phyloP scores from a whole-genome alignment of 805 yeast species.

The Grigorovia humatica region DNA sequence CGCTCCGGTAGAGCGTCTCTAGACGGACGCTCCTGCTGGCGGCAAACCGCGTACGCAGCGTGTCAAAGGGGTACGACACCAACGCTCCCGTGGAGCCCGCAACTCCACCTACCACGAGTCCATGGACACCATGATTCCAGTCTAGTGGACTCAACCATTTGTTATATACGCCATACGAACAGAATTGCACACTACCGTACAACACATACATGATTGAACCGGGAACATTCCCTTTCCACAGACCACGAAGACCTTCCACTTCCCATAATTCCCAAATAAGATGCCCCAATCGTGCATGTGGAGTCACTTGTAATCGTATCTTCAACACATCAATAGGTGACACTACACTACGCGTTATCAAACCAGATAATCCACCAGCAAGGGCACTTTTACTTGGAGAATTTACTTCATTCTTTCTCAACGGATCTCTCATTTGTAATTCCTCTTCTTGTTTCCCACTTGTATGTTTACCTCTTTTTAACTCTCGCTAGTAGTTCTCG shows the following conservation, averaged over 20 bases:
- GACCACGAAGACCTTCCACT: slow-evolving; percentile 60
- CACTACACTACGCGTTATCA: slow-evolving; percentile 38
- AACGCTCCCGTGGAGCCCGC: slow-evolving; percentile 71
- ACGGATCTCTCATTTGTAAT: slow-evolving; percentile 29
- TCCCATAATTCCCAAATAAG: slow-evolving; percentile 36
- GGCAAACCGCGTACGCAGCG: slow-evolving; percentile 77
- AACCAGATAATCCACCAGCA: slow-evolving; percentile 68
- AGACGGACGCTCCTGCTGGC: slow-evolving; percentile 38
- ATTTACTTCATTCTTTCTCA: slow-evolving; percentile 42
- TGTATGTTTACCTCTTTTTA: neutral
- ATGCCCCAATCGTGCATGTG: slow-evolving; percentile 1
- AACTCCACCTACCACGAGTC: slow-evolving; percentile 54
- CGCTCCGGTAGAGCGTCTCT: slow-evolving; percentile 16
- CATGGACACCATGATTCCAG: slow-evolving; percentile 24
- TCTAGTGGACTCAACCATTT: slow-evolving; percentile 17
- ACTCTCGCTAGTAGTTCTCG: neutral
- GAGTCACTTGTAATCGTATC: slow-evolving; percentile 22
- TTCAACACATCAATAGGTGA: slow-evolving; percentile 29
- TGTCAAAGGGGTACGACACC: slow-evolving; percentile 79
- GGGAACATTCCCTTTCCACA: slow-evolving; percentile 97
- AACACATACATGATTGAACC: slow-evolving; percentile 78
- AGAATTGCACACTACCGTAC: slow-evolving; percentile 81
- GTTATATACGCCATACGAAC: slow-evolving; percentile 53
- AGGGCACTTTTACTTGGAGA: slow-evolving; percentile 43
- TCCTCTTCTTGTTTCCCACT: neutral